Base-by-base conservation (phyloP, 768 basidiomycete genomes). In the Boletus subcaerulescens region DNA sequence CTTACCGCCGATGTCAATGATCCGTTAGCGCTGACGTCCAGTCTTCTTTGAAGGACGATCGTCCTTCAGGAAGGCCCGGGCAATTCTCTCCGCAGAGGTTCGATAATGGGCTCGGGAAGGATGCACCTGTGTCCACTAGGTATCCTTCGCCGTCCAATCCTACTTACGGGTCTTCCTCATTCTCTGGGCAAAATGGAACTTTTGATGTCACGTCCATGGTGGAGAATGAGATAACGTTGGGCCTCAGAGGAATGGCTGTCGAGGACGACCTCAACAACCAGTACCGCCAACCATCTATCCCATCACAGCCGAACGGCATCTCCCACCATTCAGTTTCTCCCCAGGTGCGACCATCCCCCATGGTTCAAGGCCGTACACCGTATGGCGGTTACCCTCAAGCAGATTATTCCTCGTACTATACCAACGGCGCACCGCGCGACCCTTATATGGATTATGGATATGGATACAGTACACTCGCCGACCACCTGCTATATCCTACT, bases 341-440 rank as follows among this genome's bases (percentile, higher is more conserved):
- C 48, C 78, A 74, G 52, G 63, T 73, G 42, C 80, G 75, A 59
- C 74, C 69, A 3, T 74, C 76, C 52, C 74, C 74, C 15, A 64
- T 78, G 61, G 75, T 74, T 55, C 80, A 76, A 48, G 73, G 73
- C 10, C 75, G 79, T 48, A 67, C 72, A 39, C 73, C 76, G 2
- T 88, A 80, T 64, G 73, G 73, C 43, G 66, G 72, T 40, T 86
- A 80, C 62, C 75, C 77, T 24, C 79, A 76, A 59, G 69, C 77
- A 20, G 87, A 88, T 42, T 89, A 83, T 65, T 74, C 79, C 24
- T 73, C 76, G 10, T 87, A 86, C 65, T 86, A 85, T 70, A 67
- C 74, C 45, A 77, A 76, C 40, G 76, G 77, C 32, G 72, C 80
- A 39, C 71, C 71, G 56, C 77, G 77, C 55, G 81, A 84, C 59